A percentile compares a stretch with the other conserved stretches of the same genome.
Conservation (phyloP, 176 grass and related monocot genomes). For the Hyparrhenia diplandra region DNA sequence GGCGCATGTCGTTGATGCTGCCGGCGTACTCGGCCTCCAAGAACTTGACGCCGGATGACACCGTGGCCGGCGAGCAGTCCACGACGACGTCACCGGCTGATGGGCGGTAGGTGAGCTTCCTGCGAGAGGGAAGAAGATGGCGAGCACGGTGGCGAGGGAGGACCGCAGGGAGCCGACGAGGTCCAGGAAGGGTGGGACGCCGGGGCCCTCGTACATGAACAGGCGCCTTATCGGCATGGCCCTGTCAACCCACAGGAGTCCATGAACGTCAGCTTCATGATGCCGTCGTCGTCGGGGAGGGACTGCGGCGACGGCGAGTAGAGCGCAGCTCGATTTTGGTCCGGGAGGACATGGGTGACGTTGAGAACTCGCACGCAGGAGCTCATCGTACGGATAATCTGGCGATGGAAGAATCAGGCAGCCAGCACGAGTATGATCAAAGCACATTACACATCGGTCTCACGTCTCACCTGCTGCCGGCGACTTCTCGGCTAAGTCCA, state of each 20-base stretch:
- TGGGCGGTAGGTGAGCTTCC: background rate
- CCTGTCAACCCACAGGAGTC: constrained; percentile 4
- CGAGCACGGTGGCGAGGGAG: constrained; percentile 16
- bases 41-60: constrained; percentile 15
- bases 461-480: too few relatives aligned
- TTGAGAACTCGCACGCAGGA: background rate
- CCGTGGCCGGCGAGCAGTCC: constrained; percentile 6
- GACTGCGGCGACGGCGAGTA: background rate
- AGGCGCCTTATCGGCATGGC: background rate
- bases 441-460: too few relatives aligned
- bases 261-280: constrained; percentile 10
- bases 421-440: too few relatives aligned
- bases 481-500: too few relatives aligned
- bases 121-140: background rate
- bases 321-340: background rate
- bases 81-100: constrained; percentile 5
- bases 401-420: too few relatives aligned
- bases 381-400: background rate
- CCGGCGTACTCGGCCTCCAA: constrained; percentile 36
- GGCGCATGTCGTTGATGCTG: constrained; percentile 2
- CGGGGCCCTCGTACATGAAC: constrained; percentile 13
- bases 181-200: background rate
- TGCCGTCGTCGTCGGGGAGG: background rate
- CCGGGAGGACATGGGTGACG: constrained; percentile 3
- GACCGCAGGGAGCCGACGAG: background rate